Conservation (phyloP, 306 rosid species). For the Trichosanthes cucumerina region DNA sequence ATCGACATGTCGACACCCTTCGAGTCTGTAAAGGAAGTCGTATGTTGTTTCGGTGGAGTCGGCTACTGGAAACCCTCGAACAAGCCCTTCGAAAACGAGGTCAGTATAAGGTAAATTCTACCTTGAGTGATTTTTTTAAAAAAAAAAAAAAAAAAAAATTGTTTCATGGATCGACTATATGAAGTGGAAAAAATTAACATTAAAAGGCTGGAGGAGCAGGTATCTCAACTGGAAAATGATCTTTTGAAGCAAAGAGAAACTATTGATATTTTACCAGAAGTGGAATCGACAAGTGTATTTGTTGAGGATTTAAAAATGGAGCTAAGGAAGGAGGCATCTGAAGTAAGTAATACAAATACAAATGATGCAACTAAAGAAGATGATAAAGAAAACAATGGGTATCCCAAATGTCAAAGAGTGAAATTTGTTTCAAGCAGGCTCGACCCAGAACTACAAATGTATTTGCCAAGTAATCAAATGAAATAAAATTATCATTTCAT, state of each 20-base stretch:
- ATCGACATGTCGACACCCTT: conserved; percentile 75
- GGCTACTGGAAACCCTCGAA: conserved; percentile 72
- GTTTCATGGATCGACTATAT: conserved; percentile 6
- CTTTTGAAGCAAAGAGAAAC: conserved; percentile 41
- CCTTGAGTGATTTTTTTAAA: not conserved
- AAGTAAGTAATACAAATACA: conserved; percentile 8
- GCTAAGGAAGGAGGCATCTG: conserved; percentile 32
- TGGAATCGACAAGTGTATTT: conserved; percentile 29
- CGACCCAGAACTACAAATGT: conserved; percentile 56
- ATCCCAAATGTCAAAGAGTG: conserved; percentile 7
- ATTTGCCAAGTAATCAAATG: no score
- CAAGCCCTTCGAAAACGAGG: conserved; percentile 27
- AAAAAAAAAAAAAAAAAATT: no score
- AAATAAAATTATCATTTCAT: no score
- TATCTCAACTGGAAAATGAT: conserved; percentile 35
- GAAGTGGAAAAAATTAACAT: conserved; percentile 23
- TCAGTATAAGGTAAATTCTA: not conserved
- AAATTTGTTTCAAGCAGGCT: conserved; percentile 51
- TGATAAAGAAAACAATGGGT: conserved; percentile 39
- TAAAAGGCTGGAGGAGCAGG: conserved; percentile 32
- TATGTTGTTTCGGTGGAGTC: conserved; percentile 53
- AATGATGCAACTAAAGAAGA: conserved; percentile 15
- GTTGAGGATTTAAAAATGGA: conserved; percentile 36
- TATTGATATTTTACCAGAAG: conserved; percentile 34
- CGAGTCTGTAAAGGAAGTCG: conserved; percentile 77